Percentiles rank a stretch among this genome's conserved stretches.
Evolutionary conservation across 225 moss, liverwort and hornwort genomes (phyloP).

Genomic region (Physcomitrellopsis africana): DNA sequence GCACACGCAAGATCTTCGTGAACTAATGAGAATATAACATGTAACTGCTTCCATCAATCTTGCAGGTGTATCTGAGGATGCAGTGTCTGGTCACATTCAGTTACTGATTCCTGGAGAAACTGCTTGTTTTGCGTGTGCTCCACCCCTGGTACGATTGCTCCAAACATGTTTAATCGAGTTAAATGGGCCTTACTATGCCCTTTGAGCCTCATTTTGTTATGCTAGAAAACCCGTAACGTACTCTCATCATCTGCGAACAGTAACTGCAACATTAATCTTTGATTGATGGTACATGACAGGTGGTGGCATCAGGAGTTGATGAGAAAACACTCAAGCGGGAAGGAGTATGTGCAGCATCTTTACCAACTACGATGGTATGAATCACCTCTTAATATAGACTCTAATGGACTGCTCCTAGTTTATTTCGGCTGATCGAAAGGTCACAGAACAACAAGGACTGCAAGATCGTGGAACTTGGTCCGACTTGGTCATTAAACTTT

Average conservation of each 20-base stretch:
- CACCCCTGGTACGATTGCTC: conserved; percentile 73
- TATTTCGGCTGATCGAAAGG: not conserved
- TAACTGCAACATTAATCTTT: not conserved
- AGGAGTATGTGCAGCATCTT: conserved; percentile 96
- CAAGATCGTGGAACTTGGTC: not conserved
- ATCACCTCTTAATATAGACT: not conserved
- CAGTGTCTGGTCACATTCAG: conserved; percentile 97
- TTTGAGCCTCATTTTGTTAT: not conserved
- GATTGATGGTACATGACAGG: conserved; percentile 45
- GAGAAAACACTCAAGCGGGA: conserved; percentile 96
- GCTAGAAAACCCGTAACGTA: conserved; percentile 1
- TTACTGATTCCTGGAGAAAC: conserved; percentile 97
- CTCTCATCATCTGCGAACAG: not conserved
- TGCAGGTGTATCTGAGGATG: conserved; percentile 98
- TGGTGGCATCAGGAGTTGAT: conserved; percentile 97
- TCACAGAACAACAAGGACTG: not conserved
- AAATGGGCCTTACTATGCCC: not conserved
- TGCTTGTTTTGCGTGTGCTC: conserved; percentile 98
- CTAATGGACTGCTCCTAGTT: not conserved
- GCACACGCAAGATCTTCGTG: not conserved
- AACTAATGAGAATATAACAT: not conserved
- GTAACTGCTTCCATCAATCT: conserved; percentile 3
- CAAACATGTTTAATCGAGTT: conserved; percentile 11
- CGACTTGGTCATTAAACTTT: not conserved
- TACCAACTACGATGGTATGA: conserved; percentile 95